Conservation (phyloP, 306 rosid genomes). For the Vigna unguiculata region DNA sequence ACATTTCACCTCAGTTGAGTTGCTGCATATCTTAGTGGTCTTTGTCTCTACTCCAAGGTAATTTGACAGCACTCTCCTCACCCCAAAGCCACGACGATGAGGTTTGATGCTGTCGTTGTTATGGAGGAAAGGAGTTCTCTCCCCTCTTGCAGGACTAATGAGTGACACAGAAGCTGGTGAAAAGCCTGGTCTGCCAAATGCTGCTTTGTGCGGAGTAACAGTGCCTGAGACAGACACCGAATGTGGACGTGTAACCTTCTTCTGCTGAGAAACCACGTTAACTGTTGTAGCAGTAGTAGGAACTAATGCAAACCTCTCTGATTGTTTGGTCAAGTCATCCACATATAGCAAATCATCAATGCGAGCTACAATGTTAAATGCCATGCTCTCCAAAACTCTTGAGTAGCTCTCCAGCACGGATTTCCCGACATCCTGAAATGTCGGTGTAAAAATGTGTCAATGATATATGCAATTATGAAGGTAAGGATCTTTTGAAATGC, state of each 20-base stretch:
- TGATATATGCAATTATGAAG: background rate
- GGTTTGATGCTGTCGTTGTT: slow-evolving; percentile 59
- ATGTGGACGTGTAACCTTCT: slow-evolving; percentile 52
- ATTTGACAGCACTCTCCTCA: slow-evolving; percentile 84
- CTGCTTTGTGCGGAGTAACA: slow-evolving; percentile 64
- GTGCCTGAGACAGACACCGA: slow-evolving; percentile 82
- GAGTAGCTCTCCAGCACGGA: slow-evolving; percentile 95
- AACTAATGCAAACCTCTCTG: slow-evolving; percentile 68
- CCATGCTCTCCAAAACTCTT: slow-evolving; percentile 92
- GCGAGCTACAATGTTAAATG: slow-evolving; percentile 86
- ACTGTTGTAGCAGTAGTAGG: slow-evolving; percentile 51
- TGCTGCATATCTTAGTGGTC: slow-evolving; percentile 66
- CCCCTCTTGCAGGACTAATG: slow-evolving; percentile 85
- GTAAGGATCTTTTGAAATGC: background rate
- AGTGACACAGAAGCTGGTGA: slow-evolving; percentile 74
- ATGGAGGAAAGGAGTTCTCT: slow-evolving; percentile 80
- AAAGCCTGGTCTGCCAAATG: slow-evolving; percentile 56
- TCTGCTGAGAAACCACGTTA: slow-evolving; percentile 63
- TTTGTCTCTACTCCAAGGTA: slow-evolving; percentile 90
- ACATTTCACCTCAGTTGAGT: slow-evolving; percentile 58
- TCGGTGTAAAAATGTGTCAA: slow-evolving; percentile 24
- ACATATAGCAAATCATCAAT: slow-evolving; percentile 87
- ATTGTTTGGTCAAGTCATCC: slow-evolving; percentile 81
- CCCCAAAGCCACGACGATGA: slow-evolving; percentile 79
- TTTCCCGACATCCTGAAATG: slow-evolving; percentile 90